Conservation (phyloP, 2,329 filamentous ascomycete genomes). For the Claviceps sp. region DNA sequence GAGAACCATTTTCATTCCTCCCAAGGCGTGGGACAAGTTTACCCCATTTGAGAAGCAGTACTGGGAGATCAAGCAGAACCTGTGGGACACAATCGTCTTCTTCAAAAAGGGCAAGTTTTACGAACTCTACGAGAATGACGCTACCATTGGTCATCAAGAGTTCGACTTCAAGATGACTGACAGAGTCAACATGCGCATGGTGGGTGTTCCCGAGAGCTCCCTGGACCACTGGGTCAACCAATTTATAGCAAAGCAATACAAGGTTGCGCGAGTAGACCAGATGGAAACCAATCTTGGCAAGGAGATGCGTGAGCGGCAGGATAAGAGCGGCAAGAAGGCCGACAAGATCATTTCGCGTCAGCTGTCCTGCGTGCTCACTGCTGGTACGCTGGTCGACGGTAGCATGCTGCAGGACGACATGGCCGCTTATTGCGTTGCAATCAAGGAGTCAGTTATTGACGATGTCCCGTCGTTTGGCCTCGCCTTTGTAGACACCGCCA, state of each 20-base stretch:
- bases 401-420: constrained; percentile 97
- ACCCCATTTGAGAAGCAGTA: constrained; percentile 96
- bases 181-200: constrained; percentile 98
- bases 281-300: constrained; percentile 92
- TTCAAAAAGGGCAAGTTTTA: constrained; percentile 99
- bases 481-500: constrained; percentile 88
- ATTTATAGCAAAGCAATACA: constrained; percentile 95
- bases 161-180: constrained; percentile 98
- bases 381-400: constrained; percentile 85
- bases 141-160: constrained; percentile 86
- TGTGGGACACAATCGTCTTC: constrained; percentile 95
- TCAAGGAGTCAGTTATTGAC: constrained; percentile 69
- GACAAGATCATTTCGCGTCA: constrained; percentile 92
- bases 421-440: constrained; percentile 89
- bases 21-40: constrained; percentile 65
- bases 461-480: constrained; percentile 77
- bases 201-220: constrained; percentile 89
- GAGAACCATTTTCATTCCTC: constrained; percentile 80
- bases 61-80: constrained; percentile 97
- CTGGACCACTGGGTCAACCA: constrained; percentile 97
- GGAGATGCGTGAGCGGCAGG: constrained; percentile 92
- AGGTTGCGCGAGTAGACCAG: constrained; percentile 92
- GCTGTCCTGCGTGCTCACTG: constrained; percentile 78
- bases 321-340: constrained; percentile 51
- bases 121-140: constrained; percentile 95